Percentiles rank a stretch among this genome's conserved stretches.
These are phyloP conservation scores for Arthrobotrys megalospora DNA, from an alignment of 2,329 filamentous ascomycete genomes.

Conservation along the genomic window DNA sequence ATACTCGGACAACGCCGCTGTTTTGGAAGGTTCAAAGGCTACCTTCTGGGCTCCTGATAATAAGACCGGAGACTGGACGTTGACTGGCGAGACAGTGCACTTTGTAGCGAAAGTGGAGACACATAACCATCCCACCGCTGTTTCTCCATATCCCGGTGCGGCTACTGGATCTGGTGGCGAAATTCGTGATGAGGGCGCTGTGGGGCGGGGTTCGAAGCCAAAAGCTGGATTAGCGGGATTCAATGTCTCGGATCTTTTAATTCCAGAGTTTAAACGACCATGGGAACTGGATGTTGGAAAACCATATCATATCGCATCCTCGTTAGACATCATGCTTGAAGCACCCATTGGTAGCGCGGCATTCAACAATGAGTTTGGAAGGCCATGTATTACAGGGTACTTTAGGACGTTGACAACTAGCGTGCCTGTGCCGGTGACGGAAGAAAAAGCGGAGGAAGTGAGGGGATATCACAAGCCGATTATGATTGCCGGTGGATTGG, in stretches of 20 bases:
- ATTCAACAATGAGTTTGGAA: constrained; percentile 98
- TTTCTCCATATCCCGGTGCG: constrained; percentile 92
- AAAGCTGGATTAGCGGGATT: constrained; percentile 94
- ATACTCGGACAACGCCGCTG: constrained; percentile 98
- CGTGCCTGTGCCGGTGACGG: constrained; percentile 72
- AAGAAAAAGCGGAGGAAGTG: constrained; percentile 77
- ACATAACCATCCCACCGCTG: constrained; percentile 96
- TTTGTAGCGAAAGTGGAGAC: constrained; percentile 96
- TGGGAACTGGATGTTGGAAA: constrained; percentile 95
- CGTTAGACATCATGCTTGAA: constrained; percentile 96
- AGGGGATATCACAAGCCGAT: constrained; percentile 98
- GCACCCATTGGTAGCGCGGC: constrained; percentile 94
- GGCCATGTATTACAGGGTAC: constrained; percentile 88
- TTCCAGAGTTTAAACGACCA: constrained; percentile 84
- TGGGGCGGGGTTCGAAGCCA: constrained; percentile 90
- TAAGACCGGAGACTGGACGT: constrained; percentile 86
- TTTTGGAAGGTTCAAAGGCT: constrained; percentile 80
- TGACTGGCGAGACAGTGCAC: constrained; percentile 88
- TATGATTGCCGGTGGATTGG: constrained; percentile 96
- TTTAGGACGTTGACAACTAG: constrained; percentile 89
- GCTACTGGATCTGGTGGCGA: constrained; percentile 96
- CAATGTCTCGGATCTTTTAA: constrained; percentile 93
- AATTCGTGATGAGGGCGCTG: constrained; percentile 94
- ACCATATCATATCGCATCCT: constrained; percentile 91
- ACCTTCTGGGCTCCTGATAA: constrained; percentile 91